Evolutionary conservation across 495 filamentous ascomycete species (phyloP).

Genomic region (Cladorrhinum samala): DNA sequence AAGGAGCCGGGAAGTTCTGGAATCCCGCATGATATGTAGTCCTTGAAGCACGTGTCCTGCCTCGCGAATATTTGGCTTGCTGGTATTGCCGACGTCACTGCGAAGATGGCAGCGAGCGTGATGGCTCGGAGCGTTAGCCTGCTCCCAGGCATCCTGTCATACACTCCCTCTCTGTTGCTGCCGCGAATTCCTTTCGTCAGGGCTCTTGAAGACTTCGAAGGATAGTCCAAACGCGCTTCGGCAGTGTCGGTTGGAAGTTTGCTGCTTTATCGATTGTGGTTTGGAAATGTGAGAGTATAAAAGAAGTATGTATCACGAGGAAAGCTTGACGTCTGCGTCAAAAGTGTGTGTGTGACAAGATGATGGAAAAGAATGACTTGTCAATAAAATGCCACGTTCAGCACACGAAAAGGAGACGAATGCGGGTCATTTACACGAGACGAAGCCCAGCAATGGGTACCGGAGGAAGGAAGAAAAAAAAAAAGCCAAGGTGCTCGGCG

Average conservation of each 20-base stretch:
- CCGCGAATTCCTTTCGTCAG: neutral
- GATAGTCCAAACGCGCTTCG: neutral
- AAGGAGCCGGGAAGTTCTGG: slow-evolving; percentile 59
- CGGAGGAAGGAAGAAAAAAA: too few species aligned
- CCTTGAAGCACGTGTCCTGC: slow-evolving; percentile 26
- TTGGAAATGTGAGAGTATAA: too few species aligned
- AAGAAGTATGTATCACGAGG: too few species aligned
- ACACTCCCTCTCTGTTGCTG: neutral
- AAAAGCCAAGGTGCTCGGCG: too few species aligned
- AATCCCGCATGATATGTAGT: slow-evolving; percentile 44
- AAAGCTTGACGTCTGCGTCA: too few species aligned
- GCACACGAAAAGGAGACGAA: slow-evolving; percentile 7
- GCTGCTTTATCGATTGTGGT: too few species aligned
- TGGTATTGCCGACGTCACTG: slow-evolving; percentile 27
- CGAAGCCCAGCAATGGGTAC: neutral
- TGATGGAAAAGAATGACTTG: too few species aligned
- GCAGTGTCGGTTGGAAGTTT: neutral
- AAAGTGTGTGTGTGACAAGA: too few species aligned
- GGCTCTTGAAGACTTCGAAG: neutral
- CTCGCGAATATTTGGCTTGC: slow-evolving; percentile 28
- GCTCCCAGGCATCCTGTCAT: slow-evolving; percentile 13
- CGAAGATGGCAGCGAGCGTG: slow-evolving; percentile 26
- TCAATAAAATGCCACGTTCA: too few species aligned
- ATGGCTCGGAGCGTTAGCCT: slow-evolving; percentile 18
- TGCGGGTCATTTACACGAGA: neutral